Percentiles rank a stretch among this genome's conserved stretches.
Conservation (phyloP, 148 eudicot genomes). For the Chenopodium formosanum region DNA sequence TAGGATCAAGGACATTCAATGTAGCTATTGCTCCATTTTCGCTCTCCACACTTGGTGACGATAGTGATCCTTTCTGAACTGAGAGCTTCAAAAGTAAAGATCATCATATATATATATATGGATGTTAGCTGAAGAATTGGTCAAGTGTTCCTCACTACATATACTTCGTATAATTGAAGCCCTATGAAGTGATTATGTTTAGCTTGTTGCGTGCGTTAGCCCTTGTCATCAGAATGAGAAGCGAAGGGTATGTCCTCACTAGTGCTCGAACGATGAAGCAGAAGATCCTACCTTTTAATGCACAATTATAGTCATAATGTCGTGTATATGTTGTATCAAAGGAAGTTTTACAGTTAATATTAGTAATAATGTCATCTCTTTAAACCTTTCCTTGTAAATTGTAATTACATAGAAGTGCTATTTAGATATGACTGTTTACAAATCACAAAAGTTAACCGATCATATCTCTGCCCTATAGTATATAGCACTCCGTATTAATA, state of each 20-base stretch:
- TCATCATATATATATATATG: not conserved
- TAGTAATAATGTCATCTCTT: not conserved
- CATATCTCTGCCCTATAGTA: not conserved
- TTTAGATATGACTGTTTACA: not conserved
- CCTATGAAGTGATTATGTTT: not conserved
- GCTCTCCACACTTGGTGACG: conserved; percentile 77
- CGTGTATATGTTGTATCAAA: not conserved
- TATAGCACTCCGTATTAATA: not conserved
- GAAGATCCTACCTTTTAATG: not conserved
- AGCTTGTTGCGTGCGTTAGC: not conserved
- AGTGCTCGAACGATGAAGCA: not conserved
- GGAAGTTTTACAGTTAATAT: not conserved
- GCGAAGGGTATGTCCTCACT: not conserved
- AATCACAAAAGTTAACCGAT: not conserved
- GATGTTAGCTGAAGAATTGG: not conserved
- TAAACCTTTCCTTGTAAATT: too few species aligned
- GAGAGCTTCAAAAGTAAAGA: not conserved
- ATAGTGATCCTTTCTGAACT: conserved; percentile 48
- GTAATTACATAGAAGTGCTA: not conserved
- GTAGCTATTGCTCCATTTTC: conserved; percentile 89
- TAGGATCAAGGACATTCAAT: conserved; percentile 68
- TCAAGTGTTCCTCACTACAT: conserved; percentile 3
- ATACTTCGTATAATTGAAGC: not conserved
- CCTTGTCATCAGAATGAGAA: not conserved
- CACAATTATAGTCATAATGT: not conserved